These are phyloP conservation scores for Fistulifera solaris DNA, from an alignment of 108 stramenopile genomes.

Conservation along the genomic window DNA sequence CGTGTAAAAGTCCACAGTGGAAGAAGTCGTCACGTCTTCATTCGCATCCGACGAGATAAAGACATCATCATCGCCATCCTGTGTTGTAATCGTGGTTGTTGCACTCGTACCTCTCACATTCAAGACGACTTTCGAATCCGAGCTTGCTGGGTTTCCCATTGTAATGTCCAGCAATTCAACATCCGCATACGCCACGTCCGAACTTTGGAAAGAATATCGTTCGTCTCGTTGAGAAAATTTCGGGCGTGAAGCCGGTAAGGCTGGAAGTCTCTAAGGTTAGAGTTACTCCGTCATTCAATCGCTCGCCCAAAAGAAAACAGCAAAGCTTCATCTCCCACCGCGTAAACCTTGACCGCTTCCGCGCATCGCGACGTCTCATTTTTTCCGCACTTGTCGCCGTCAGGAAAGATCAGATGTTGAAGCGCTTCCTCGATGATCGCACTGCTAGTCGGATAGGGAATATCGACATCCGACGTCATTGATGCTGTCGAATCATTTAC, in stretches of 20 bases:
- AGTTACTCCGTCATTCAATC: conserved; percentile 16
- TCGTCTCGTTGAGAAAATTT: conserved; percentile 19
- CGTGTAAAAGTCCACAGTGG: conserved; percentile 16
- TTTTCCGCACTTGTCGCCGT: neutral
- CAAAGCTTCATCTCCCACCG: conserved; percentile 12
- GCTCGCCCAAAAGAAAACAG: conserved; percentile 24
- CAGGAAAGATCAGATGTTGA: conserved; percentile 6
- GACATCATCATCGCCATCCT: conserved; percentile 19
- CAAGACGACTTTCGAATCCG: conserved; percentile 6
- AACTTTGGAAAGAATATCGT: conserved; percentile 9
- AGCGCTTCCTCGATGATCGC: conserved; percentile 2
- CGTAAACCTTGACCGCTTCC: conserved; percentile 16
- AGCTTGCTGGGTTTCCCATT: conserved; percentile 10
- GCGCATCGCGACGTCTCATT: conserved; percentile 13
- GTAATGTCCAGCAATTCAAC: conserved; percentile 14
- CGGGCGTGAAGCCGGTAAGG: conserved; percentile 10
- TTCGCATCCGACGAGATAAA: conserved; percentile 32
- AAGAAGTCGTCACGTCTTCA: conserved; percentile 14
- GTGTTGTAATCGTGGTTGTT: conserved; percentile 17
- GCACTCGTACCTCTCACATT: conserved; percentile 31
- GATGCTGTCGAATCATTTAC: conserved; percentile 10
- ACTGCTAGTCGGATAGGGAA: conserved; percentile 6
- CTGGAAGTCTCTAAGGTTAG: conserved; percentile 3
- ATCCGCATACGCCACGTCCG: conserved; percentile 15
- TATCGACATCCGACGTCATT: neutral